phyloP scores from a whole-genome alignment of 108 stramenopile genomes.

The Cyclotella baltica region DNA sequence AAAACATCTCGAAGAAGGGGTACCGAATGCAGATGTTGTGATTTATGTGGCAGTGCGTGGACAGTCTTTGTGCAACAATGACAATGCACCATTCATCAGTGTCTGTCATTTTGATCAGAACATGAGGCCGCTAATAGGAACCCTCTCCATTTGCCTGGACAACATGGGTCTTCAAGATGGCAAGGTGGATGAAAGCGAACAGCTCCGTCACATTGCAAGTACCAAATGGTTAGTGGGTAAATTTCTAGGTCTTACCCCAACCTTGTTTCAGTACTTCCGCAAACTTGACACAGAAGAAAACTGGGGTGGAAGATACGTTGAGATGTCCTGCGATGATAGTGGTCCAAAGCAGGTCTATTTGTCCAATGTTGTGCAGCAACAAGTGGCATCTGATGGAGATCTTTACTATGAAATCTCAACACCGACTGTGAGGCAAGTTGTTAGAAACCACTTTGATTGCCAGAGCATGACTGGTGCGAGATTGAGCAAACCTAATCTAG shows the following conservation, averaged over 20 bases:
- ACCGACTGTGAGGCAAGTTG: constrained; percentile 73
- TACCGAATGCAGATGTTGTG: constrained; percentile 42
- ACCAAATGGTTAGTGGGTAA: constrained; percentile 30
- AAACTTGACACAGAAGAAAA: constrained; percentile 32
- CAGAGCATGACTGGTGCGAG: constrained; percentile 75
- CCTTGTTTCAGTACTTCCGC: constrained; percentile 51
- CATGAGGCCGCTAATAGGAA: constrained; percentile 42
- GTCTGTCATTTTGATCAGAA: constrained; percentile 52
- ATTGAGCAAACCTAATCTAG: constrained; percentile 41
- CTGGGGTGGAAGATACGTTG: constrained; percentile 39
- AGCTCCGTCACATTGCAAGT: constrained; percentile 30
- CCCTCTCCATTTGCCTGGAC: constrained; percentile 40
- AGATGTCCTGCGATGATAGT: constrained; percentile 30
- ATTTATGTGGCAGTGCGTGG: constrained; percentile 37
- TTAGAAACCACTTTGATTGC: constrained; percentile 84
- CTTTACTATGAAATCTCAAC: constrained; percentile 67
- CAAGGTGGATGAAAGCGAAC: constrained; percentile 34
- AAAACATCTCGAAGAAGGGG: constrained; percentile 34
- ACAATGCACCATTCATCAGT: constrained; percentile 26
- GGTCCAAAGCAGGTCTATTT: constrained; percentile 15
- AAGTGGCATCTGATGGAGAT: constrained; percentile 16
- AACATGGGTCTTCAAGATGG: constrained; percentile 31
- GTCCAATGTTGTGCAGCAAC: constrained; percentile 42
- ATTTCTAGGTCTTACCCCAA: constrained; percentile 48
- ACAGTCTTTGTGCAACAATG: constrained; percentile 20